Percentiles rank a stretch among this genome's conserved stretches.
These are phyloP conservation scores for Phytophthora colocasiae DNA, from an alignment of 352 stramenopile genomes.

Conservation along the genomic window DNA sequence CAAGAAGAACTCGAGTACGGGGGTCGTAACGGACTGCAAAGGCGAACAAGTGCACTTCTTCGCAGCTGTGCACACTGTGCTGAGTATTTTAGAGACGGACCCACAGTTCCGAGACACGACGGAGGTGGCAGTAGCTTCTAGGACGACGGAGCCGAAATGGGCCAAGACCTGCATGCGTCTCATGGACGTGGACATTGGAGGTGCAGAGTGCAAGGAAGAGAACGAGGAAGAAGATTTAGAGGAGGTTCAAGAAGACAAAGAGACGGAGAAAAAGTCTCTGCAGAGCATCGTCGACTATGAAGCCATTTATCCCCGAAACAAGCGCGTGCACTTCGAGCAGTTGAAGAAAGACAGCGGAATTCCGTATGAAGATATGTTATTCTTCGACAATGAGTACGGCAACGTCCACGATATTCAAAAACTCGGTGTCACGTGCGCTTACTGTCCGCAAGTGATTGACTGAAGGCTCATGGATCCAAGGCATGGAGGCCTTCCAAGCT, in stretches of 20 bases:
- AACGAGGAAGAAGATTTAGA: neutral
- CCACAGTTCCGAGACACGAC: slow-evolving; percentile 66
- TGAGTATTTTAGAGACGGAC: slow-evolving; percentile 73
- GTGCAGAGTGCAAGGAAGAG: slow-evolving; percentile 25
- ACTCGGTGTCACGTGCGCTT: slow-evolving; percentile 80
- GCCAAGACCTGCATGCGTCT: slow-evolving; percentile 81
- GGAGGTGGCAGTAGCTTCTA: slow-evolving; percentile 76
- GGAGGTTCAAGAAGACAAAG: slow-evolving; percentile 2
- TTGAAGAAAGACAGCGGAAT: slow-evolving; percentile 91
- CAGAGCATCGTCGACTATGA: slow-evolving; percentile 76
- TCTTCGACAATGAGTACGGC: slow-evolving; percentile 95
- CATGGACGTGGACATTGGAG: slow-evolving; percentile 68
- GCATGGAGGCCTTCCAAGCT: slow-evolving; percentile 74
- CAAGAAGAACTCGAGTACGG: slow-evolving; percentile 62
- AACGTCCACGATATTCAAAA: slow-evolving; percentile 77
- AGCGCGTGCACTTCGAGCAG: slow-evolving; percentile 92
- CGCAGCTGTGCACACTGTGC: slow-evolving; percentile 65
- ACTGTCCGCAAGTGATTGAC: slow-evolving; percentile 84
- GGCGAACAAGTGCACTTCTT: slow-evolving; percentile 88
- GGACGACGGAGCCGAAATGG: slow-evolving; percentile 77
- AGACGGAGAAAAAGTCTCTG: slow-evolving; percentile 45
- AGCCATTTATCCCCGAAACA: slow-evolving; percentile 88
- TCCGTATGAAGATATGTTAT: slow-evolving; percentile 95
- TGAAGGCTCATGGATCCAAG: slow-evolving; percentile 66
- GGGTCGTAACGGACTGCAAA: slow-evolving; percentile 69